Evolutionary conservation across 306 rosid species (phyloP).

Genomic region (Quercus suber): DNA sequence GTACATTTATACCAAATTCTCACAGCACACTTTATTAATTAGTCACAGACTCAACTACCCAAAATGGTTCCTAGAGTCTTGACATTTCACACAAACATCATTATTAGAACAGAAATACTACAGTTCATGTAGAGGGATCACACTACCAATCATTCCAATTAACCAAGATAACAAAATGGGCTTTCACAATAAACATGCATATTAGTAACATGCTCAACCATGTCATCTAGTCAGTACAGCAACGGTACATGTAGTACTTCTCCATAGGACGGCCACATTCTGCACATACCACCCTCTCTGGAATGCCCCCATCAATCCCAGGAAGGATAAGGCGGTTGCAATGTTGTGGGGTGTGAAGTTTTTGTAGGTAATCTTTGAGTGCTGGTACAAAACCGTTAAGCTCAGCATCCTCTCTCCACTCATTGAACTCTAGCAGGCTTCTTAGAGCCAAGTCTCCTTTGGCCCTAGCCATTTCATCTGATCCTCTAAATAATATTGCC

Average conservation of each 20-base stretch:
- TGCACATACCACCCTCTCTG: conserved; percentile 66
- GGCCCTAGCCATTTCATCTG: conserved; percentile 55
- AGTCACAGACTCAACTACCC: neutral
- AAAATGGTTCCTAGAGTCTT: neutral
- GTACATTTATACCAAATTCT: neutral
- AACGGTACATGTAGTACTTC: conserved; percentile 83
- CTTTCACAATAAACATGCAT: neutral
- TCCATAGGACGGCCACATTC: conserved; percentile 93
- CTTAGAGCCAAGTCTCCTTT: conserved; percentile 51
- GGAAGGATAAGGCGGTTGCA: conserved; percentile 80
- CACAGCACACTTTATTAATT: neutral
- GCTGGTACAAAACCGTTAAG: conserved; percentile 43
- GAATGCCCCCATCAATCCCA: conserved; percentile 58
- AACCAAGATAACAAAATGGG: neutral
- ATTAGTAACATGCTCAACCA: too few species aligned
- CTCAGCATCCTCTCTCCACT: conserved; percentile 37
- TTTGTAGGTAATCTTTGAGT: conserved; percentile 19
- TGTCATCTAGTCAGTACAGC: conserved; percentile 40
- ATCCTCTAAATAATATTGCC: conserved; percentile 59
- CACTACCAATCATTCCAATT: neutral
- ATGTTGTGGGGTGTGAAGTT: conserved; percentile 59
- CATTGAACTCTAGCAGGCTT: conserved; percentile 31
- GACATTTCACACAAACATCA: neutral
- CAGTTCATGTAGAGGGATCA: neutral
- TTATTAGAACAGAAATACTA: neutral